These are phyloP conservation scores for Hyaloperonospora arabidopsidis DNA, from an alignment of 352 stramenopile species.

Conservation along the genomic window DNA sequence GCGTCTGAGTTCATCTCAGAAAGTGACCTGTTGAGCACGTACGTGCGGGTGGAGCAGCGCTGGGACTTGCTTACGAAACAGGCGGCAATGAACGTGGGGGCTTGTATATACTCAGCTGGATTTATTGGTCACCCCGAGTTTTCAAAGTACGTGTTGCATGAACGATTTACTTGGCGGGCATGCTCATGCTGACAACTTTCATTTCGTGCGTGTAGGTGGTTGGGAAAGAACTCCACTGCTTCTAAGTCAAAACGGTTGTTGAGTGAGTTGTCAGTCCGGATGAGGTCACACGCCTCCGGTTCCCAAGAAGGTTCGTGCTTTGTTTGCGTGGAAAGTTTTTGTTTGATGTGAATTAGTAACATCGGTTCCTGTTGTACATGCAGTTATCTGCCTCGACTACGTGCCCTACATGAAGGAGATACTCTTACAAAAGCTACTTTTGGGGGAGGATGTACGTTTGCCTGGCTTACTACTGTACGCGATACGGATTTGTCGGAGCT, in stretches of 20 bases:
- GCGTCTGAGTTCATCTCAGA: constrained; percentile 90
- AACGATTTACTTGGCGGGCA: not conserved
- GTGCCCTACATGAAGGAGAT: constrained; percentile 87
- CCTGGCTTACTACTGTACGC: not conserved
- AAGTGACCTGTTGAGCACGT: constrained; percentile 73
- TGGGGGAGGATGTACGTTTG: constrained; percentile 55
- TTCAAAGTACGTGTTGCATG: constrained; percentile 57
- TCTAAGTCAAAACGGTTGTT: constrained; percentile 93
- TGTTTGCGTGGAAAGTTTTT: not conserved
- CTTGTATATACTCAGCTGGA: constrained; percentile 68
- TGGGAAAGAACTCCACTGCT: constrained; percentile 96
- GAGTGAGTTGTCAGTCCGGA: constrained; percentile 93
- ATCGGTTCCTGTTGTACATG: not conserved
- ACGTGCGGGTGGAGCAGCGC: constrained; percentile 82
- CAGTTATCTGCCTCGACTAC: constrained; percentile 85
- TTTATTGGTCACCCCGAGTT: constrained; percentile 88
- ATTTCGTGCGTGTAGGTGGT: constrained; percentile 78
- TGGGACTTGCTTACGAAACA: constrained; percentile 93
- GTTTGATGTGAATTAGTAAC: constrained; percentile 3
- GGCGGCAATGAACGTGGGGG: constrained; percentile 86
- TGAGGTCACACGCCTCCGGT: constrained; percentile 82
- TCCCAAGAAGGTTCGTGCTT: constrained; percentile 58
- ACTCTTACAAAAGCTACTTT: constrained; percentile 66
- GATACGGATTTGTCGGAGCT: constrained; percentile 1
- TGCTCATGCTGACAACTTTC: constrained; percentile 1